Percentiles rank a stretch among this genome's conserved stretches.
These are phyloP conservation scores for Calonectria fujianensis DNA, from an alignment of 2,329 filamentous ascomycete genomes.

Conservation along the genomic window DNA sequence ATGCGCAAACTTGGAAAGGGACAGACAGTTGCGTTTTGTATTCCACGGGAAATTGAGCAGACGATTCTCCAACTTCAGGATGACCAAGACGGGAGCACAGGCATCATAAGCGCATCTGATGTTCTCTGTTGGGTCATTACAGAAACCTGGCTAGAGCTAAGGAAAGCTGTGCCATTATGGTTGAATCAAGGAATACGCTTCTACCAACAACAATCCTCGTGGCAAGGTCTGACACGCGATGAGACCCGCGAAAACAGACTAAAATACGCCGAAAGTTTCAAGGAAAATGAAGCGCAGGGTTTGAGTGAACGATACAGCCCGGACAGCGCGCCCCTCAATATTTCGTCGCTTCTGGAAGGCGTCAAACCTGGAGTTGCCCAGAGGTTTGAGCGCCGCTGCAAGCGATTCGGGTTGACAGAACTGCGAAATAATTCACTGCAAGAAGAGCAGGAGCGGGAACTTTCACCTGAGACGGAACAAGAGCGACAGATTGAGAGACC, in stretches of 20 bases:
- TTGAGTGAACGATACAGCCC: constrained; percentile 73
- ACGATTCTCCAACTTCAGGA: constrained; percentile 64
- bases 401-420: constrained; percentile 39
- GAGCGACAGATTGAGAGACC: constrained; percentile 75
- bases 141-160: constrained; percentile 44
- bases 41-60: constrained; percentile 74
- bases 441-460: constrained; percentile 82
- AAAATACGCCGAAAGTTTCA: constrained; percentile 64
- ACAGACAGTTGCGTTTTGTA: constrained; percentile 78
- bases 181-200: constrained; percentile 75
- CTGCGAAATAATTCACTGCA: constrained; percentile 60
- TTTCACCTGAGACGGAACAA: constrained; percentile 78
- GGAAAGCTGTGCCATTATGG: constrained; percentile 67
- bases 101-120: constrained; percentile 68
- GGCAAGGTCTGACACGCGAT: constrained; percentile 44
- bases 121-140: constrained; percentile 76
- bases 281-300: constrained; percentile 73
- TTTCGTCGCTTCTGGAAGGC: constrained; percentile 12
- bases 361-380: not conserved
- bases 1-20: constrained; percentile 81
- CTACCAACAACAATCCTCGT: constrained; percentile 63
- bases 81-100: rapidly evolving
- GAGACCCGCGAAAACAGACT: not conserved
- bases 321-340: not conserved
- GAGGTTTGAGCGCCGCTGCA: not conserved